Evolutionary conservation across 73 alveolate species (phyloP).

Genomic region (Chromera velia): DNA sequence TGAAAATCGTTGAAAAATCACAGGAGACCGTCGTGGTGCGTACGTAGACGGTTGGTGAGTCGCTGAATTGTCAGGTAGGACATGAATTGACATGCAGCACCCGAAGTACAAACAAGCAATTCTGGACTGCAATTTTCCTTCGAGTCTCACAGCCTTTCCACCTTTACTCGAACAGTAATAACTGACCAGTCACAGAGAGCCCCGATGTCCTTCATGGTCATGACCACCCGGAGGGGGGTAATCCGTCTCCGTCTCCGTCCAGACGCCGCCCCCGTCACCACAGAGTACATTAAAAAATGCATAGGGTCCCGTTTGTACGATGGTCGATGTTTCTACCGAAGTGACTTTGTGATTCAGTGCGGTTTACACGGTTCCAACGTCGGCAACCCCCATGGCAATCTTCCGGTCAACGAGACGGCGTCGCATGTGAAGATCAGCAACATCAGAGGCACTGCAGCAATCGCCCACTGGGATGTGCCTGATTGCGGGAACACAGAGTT

Average conservation of each 20-base stretch:
- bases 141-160: no score
- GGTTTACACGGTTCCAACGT: slow-evolving; percentile 34
- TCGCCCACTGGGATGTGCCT: slow-evolving; percentile 43
- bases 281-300: background rate
- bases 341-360: slow-evolving; percentile 39
- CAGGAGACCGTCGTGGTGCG: no score
- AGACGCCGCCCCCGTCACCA: slow-evolving; percentile 17
- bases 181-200: no score
- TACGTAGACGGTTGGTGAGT: no score
- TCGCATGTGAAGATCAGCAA: slow-evolving; percentile 17
- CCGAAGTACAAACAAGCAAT: no score
- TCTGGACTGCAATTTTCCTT: no score
- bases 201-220: no score
- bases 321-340: slow-evolving; percentile 17
- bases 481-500: slow-evolving; percentile 26
- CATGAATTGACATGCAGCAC: no score
- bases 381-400: slow-evolving; percentile 5
- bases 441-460: slow-evolving; percentile 22
- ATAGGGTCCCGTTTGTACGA: slow-evolving; percentile 4
- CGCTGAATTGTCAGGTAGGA: no score
- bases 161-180: no score
- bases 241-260: background rate
- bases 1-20: no score
- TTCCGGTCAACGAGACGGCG: slow-evolving; percentile 20
- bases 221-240: no score